Conservation (phyloP, 2,329 filamentous ascomycete species). For the Hypoxylon sp. region DNA sequence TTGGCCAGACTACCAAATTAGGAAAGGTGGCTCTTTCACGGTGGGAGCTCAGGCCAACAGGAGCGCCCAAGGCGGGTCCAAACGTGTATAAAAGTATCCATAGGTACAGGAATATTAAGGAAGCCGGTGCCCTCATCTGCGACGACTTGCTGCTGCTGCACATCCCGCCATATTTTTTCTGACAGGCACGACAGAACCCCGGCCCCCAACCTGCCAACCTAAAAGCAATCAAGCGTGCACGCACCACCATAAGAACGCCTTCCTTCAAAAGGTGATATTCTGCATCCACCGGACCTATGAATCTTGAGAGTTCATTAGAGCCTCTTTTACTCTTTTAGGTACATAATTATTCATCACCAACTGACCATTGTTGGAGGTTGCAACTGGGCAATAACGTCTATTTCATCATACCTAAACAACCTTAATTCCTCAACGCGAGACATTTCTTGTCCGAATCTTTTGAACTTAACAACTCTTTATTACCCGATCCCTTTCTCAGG, state of each 20-base stretch:
- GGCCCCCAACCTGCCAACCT: slow-evolving; percentile 25
- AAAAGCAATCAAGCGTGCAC: slow-evolving; percentile 36
- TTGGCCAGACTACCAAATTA: slow-evolving; percentile 35
- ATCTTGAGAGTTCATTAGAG: slow-evolving; percentile 23
- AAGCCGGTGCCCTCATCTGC: slow-evolving; percentile 47
- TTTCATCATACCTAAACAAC: background rate
- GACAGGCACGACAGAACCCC: slow-evolving; percentile 41
- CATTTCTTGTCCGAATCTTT: slow-evolving; percentile 8
- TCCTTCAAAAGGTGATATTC: slow-evolving; percentile 21
- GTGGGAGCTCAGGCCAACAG: slow-evolving; percentile 45
- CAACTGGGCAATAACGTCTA: background rate
- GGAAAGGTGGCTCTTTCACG: slow-evolving; percentile 36
- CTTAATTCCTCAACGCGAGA: slow-evolving; percentile 8
- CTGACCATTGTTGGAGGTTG: background rate
- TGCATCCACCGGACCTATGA: slow-evolving; percentile 31
- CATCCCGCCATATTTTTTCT: slow-evolving; percentile 45
- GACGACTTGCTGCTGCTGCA: slow-evolving; percentile 45
- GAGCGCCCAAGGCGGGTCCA: slow-evolving; percentile 41
- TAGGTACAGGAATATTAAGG: slow-evolving; percentile 49
- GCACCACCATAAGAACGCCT: slow-evolving; percentile 26
- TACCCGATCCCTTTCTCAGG: background rate
- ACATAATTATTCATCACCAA: slow-evolving; percentile 23
- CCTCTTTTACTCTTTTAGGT: slow-evolving; percentile 38
- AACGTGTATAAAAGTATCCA: slow-evolving; percentile 50
- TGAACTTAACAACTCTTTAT: background rate